A percentile compares a stretch with the other conserved stretches of the same genome.
Evolutionary conservation across 75 land plant genomes (phyloP).

Genomic region (Azolla pinnata): DNA sequence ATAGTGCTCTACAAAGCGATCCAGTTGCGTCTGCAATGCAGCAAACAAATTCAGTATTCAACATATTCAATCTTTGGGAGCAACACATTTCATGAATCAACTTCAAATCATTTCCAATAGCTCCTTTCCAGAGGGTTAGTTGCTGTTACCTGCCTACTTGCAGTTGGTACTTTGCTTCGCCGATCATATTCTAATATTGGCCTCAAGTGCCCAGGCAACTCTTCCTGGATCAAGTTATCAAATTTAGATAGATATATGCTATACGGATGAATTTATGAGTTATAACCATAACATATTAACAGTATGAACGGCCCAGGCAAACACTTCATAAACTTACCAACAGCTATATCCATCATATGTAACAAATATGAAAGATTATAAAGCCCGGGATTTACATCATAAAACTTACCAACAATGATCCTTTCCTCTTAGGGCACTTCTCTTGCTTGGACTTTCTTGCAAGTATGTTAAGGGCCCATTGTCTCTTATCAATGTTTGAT

Average conservation of each 20-base stretch:
- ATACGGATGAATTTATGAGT: too few species aligned
- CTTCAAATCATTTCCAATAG: too few species aligned
- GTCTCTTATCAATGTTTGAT: conserved; percentile 53
- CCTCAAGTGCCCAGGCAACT: conserved; percentile 74
- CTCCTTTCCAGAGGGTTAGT: not conserved
- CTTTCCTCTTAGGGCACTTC: conserved; percentile 11
- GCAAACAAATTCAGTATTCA: too few species aligned
- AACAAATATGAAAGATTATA: not conserved
- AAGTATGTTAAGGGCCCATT: conserved; percentile 87
- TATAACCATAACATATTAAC: too few species aligned
- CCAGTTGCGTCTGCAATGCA: conserved; percentile 69
- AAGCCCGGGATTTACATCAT: too few species aligned
- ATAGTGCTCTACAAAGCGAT: conserved; percentile 70
- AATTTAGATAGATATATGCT: too few species aligned
- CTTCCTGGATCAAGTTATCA: conserved; percentile 64
- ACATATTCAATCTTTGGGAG: too few species aligned
- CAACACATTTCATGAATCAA: too few species aligned
- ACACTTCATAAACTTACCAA: not conserved
- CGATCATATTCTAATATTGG: conserved; percentile 51
- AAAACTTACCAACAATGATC: conserved; percentile 56
- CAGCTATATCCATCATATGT: not conserved
- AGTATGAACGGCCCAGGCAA: too few species aligned
- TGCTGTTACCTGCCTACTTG: conserved; percentile 74
- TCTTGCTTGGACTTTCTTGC: conserved; percentile 59
- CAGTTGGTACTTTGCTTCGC: conserved; percentile 59